A percentile compares a stretch with the other conserved stretches of the same genome.
Conservation (phyloP, 345 rosid species). For the Trapa incisa region DNA sequence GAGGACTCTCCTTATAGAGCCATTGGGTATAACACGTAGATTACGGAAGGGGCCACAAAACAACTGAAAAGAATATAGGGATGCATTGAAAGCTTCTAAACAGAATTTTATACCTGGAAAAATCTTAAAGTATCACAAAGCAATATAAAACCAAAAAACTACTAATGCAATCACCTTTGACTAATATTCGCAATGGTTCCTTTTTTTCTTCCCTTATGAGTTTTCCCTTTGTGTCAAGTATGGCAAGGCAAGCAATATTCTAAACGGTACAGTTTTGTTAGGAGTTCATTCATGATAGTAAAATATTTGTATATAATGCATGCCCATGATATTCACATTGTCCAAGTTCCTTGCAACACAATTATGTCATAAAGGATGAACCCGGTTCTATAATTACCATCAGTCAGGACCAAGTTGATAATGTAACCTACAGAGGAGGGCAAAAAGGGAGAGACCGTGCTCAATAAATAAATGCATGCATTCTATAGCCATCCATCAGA, state of each 20-base stretch:
- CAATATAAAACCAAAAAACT: neutral
- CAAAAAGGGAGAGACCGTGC: no score
- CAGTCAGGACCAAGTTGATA: no score
- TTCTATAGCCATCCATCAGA: no score
- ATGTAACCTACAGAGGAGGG: no score
- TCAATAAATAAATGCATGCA: neutral
- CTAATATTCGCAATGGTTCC: neutral
- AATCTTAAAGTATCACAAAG: neutral
- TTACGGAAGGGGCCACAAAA: conserved; percentile 88
- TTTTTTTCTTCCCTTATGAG: no score
- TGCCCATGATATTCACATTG: neutral
- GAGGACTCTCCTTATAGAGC: conserved; percentile 88
- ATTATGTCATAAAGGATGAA: neutral
- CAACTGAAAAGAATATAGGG: conserved; percentile 33
- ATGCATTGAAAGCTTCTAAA: neutral
- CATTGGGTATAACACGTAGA: conserved; percentile 73
- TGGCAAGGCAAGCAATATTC: no score
- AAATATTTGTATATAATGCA: neutral
- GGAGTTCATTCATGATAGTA: neutral
- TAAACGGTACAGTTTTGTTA: neutral
- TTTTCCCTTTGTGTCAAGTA: no score
- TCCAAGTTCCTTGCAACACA: neutral
- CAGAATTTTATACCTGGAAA: neutral
- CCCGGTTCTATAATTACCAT: no score
- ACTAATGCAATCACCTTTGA: neutral